Conservation (phyloP, 192 early-diverging fungal genomes). For the Phycomyces nitens region DNA sequence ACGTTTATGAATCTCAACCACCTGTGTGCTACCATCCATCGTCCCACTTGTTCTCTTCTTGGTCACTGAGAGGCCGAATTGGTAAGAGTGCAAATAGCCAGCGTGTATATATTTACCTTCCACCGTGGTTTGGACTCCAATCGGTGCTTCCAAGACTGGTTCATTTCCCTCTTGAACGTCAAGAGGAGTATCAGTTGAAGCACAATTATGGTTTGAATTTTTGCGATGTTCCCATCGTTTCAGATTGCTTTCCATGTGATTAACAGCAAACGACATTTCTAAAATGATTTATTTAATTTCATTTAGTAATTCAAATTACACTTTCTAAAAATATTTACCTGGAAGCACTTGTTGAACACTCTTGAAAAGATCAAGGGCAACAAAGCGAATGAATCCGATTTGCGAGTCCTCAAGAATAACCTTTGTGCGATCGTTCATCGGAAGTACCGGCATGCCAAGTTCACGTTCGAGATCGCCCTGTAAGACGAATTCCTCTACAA, state of each 20-base stretch:
- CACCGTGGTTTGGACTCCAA: no score
- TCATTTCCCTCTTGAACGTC: no score
- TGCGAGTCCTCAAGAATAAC: constrained; percentile 47
- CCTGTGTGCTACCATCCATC: not conserved
- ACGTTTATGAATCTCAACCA: not conserved
- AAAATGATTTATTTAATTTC: not conserved
- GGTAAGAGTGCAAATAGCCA: not conserved
- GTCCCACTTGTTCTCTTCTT: not conserved
- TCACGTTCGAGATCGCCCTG: constrained; percentile 74
- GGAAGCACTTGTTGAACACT: constrained; percentile 42
- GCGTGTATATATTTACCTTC: no score
- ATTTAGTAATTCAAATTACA: not conserved
- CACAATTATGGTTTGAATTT: no score
- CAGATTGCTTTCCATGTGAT: constrained; percentile 35
- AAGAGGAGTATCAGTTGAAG: no score
- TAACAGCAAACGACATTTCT: constrained; percentile 31
- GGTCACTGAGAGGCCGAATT: constrained; percentile 7
- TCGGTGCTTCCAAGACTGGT: no score
- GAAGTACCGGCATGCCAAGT: constrained; percentile 54
- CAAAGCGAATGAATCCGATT: constrained; percentile 48
- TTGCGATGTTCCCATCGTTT: constrained; percentile 23
- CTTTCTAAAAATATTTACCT: constrained; percentile 24
- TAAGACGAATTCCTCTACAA: constrained; percentile 65
- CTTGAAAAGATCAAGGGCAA: constrained; percentile 51
- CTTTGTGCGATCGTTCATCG: constrained; percentile 47